phyloP scores from a whole-genome alignment of 2,329 filamentous ascomycete species.

The Albifimbria verrucaria region DNA sequence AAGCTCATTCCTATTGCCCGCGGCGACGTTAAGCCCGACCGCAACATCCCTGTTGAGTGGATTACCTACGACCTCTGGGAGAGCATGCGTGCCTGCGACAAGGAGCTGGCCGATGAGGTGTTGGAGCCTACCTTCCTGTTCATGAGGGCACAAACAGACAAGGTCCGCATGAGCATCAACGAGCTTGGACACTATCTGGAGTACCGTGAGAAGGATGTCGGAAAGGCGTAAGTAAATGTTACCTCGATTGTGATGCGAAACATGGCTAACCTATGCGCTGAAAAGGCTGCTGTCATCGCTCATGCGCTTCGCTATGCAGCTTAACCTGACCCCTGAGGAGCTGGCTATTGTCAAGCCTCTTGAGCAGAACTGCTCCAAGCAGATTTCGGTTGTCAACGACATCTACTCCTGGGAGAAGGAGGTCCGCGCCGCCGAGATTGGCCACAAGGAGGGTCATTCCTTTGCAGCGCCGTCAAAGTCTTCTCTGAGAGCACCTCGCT shows the following conservation, averaged over 20 bases:
- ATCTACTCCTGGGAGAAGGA: slow-evolving; percentile 40
- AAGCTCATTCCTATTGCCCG: neutral
- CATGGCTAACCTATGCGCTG: neutral
- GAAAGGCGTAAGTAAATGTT: slow-evolving; percentile 29
- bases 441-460: slow-evolving; percentile 1
- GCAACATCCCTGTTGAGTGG: slow-evolving; percentile 26
- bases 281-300: slow-evolving; percentile 28
- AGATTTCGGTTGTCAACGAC: slow-evolving; percentile 38
- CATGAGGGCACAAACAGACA: slow-evolving; percentile 37
- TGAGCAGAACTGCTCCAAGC: slow-evolving; percentile 32
- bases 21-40: neutral
- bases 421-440: neutral
- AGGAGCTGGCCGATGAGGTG: slow-evolving; percentile 30
- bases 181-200: slow-evolving; percentile 29
- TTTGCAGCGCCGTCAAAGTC: neutral
- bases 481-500: neutral
- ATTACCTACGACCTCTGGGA: slow-evolving; percentile 39
- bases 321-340: slow-evolving; percentile 25
- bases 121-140: slow-evolving; percentile 35
- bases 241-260: neutral
- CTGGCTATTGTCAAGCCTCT: slow-evolving; percentile 16
- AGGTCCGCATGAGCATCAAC: slow-evolving; percentile 18
- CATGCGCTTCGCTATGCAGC: slow-evolving; percentile 33
- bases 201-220: slow-evolving; percentile 36
- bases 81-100: slow-evolving; percentile 32